Evolutionary conservation across 495 filamentous ascomycete genomes (phyloP), one percentile per base, ranked within the genome.

Genomic region (Penicillium turbatum): DNA sequence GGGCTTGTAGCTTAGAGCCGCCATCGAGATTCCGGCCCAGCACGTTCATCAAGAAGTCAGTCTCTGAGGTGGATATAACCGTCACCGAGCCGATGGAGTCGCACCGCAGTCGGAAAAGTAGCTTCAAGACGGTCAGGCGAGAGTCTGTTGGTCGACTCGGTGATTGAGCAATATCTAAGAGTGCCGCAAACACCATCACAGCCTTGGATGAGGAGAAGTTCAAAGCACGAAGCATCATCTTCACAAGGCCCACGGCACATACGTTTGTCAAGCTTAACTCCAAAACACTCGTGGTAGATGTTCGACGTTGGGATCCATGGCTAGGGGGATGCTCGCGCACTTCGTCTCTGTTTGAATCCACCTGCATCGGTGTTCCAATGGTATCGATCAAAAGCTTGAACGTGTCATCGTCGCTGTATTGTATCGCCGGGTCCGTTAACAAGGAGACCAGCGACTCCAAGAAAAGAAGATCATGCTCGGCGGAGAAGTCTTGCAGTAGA

Each of bases 61-160:
- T 83, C 57, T 95, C 90, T 0, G 81, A 79, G 7, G 77, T 75
- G 7, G 79, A 67, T 2, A 82, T 78, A 26, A 96, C 70, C 37
- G 84, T 86, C 4, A 97, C 78, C 31, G 82, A 79, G 41, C 89
- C 79, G 13, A 84, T 80, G 29, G 83, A 87, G 64, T 96, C 88
- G 26, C 89, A 88, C 44, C 92, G 81, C 16, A 97, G 72, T 17
- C 92, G 83, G 62, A 93, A 91, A 6, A 97, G 74, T 39, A 96
- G 70, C 60, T 90, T 95, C 73, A 96, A 81, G 4, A 86, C 86
- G 9, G 84, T 86, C 21, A 97, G 72, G 10, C 90, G 86, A 40
- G 89, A 83, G 68, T 89, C 86, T 8, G 79, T 73, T 35, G 73
- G 65, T 13, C 74, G 66, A 30, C 71, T 67, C 7, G 62, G 46